Conservation (phyloP, 176 grass and related monocot genomes). For the Dactylis glomerata region DNA sequence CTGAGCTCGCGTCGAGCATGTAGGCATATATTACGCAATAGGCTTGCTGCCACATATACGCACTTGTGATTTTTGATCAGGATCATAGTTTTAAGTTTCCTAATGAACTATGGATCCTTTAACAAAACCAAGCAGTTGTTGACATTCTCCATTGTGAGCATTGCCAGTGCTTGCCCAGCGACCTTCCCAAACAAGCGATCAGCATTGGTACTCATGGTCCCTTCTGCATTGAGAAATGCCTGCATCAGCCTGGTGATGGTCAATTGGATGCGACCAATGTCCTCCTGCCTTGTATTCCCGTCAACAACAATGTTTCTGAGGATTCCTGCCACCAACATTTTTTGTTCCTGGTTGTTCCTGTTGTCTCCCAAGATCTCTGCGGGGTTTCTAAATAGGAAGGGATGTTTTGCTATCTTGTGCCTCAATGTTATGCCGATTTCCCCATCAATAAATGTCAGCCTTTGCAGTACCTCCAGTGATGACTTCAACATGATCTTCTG, state of each 20-base stretch:
- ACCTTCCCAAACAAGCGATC: not conserved
- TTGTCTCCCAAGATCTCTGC: not conserved
- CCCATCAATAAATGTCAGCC: not conserved
- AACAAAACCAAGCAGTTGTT: not conserved
- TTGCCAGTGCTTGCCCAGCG: not conserved
- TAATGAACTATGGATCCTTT: not conserved
- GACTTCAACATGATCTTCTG: not conserved
- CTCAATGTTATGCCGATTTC: not conserved
- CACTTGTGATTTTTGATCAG: not conserved
- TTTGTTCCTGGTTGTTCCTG: not conserved
- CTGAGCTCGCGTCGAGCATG: not conserved
- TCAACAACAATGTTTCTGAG: not conserved
- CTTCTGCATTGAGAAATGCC: not conserved
- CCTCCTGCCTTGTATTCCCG: not conserved
- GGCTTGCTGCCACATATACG: not conserved
- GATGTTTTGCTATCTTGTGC: not conserved
- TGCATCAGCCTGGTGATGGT: not conserved
- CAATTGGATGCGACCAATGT: not conserved
- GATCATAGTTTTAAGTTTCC: not conserved
- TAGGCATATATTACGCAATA: not conserved
- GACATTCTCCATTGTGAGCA: not conserved
- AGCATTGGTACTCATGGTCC: not conserved
- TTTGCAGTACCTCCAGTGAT: not conserved
- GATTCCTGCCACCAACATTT: not conserved
- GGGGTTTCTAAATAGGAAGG: not conserved